Evolutionary conservation across 768 basidiomycete species (phyloP), one percentile per base, ranked within the genome.

Genomic region (Rhodotorula paludigena): DNA sequence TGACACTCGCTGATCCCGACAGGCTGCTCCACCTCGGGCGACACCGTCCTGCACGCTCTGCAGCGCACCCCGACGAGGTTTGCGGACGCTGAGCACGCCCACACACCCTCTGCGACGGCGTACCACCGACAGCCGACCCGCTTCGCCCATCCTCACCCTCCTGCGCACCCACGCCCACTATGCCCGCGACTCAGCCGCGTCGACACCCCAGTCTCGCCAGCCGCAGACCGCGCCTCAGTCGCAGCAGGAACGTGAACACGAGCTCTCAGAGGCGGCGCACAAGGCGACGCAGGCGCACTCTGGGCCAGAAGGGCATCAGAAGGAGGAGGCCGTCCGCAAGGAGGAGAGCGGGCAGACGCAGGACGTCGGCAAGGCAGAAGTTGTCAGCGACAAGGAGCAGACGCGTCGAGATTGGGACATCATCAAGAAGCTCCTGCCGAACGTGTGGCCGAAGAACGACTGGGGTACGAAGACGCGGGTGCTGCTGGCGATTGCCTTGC

Each of bases 401-500:
- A 55, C 49, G 11, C 25, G 71, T 45, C 38, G 56, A 57, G 96
- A 99, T 78, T 96, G 91, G 92, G 79, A 79, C 42, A 93, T 97
- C 66, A 83, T 94, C 66, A 87, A 86, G 77, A 83, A 82, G 59
- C 82, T 99, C n/a, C 83, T 89, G 69, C 83, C 83, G 15, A 91
- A 97, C 73, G 88, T 99, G 25, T 99, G 96, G 96, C 94, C 96
- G 2, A 79, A 78, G 60, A 77, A 78, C 12, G 76, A 93, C 75
- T 88, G 87, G 85, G 85, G 82, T 55, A 90, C 91, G 20, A 86
- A 91, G 57, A 80, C 83, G 55, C 85, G 91, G 6, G 93, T 99
- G 28, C 69, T 96, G 0, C 79, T 89, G 5, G 96, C 94, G 1
- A 84, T 99, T 57, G 84, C 80, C 0, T 78, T 98, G 68, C 81